Evolutionary conservation across 2,329 filamentous ascomycete genomes (phyloP), one percentile per base, ranked within the genome.

Genomic region (Epichloe festucae): DNA sequence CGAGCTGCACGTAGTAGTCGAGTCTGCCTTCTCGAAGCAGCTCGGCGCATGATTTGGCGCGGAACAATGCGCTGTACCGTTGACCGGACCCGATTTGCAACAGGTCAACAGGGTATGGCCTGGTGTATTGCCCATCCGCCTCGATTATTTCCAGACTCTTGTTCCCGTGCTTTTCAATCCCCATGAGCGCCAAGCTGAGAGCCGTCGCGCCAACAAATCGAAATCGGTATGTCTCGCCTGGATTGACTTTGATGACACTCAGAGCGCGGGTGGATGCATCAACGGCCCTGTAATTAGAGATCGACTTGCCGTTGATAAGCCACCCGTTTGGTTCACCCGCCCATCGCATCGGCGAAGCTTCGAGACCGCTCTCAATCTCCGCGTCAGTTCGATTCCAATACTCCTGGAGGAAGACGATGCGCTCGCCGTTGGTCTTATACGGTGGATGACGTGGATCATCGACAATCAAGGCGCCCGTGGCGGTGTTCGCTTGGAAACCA

Each of bases 181-280:
- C 46, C 3, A 82, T 57, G 3, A 73, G 70, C 6, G 75, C 65
- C 54, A 77, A 69, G 0, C 76, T 79, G n/a, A 84, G 65, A 1
- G 76, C 77, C 0, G 74, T 76, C 0, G 63, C 71, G 5, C 79
- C 78, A 45, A 85, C 73, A 57, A 81, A 76, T 10, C 82, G 73
- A 49, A 85, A 62, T 2, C 81, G 73, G 58, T 85, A 85, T 0
- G 73, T 79, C 59, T 74, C 79, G 8, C 69, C 75, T 0, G 81
- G 76, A 39, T 81, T 66, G 7, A 46, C 45, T 11, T 51, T 11
- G 21, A 51, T 48, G 12, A 53, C 35, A 19, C 34, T 38, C 21
- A 50, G 23, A 8, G 44, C 40, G 4, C 31, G 38, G 17, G 17
- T 48, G 31, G 45, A 39, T 11, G 50, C 31, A 17, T 52, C 50